phyloP scores from a whole-genome alignment of 2,329 filamentous ascomycete species.

The Sarocladium kiliense region DNA sequence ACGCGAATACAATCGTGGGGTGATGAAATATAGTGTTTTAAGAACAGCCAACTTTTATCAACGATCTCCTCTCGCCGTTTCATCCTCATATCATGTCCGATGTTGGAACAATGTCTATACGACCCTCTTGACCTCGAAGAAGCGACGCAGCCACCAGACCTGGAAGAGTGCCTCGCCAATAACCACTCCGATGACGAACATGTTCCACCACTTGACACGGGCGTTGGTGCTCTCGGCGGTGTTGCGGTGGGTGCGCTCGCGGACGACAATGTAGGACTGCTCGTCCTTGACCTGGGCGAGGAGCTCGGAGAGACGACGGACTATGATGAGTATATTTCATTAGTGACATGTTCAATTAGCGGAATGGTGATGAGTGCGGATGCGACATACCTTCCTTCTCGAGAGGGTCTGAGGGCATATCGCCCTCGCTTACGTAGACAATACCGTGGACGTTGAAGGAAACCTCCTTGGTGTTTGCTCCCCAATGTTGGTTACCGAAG shows the following conservation, averaged over 20 bases:
- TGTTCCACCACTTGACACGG: conserved; percentile 99
- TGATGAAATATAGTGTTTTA: conserved; percentile 1
- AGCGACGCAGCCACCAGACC: conserved; percentile 98
- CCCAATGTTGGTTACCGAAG: conserved; percentile 99
- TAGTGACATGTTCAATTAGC: neutral
- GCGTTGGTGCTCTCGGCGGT: conserved; percentile 97
- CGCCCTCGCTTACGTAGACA: conserved; percentile 89
- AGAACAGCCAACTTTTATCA: conserved; percentile 7
- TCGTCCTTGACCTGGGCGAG: conserved; percentile 94
- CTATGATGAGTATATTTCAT: conserved; percentile 37
- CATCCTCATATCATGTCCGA: neutral
- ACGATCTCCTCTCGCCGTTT: neutral
- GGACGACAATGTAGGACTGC: conserved; percentile 92
- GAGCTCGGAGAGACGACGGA: conserved; percentile 77
- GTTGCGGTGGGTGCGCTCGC: conserved; percentile 94
- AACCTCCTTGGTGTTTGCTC: conserved; percentile 92
- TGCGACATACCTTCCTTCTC: conserved; percentile 71
- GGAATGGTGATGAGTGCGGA: neutral
- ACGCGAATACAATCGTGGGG: conserved; percentile 1
- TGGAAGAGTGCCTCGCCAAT: conserved; percentile 93
- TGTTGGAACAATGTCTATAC: conserved; percentile 35
- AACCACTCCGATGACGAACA: conserved; percentile 88
- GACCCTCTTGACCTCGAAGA: conserved; percentile 82
- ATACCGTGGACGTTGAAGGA: conserved; percentile 99
- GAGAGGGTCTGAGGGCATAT: conserved; percentile 79